Percentiles rank a stretch among this genome's conserved stretches.
Evolutionary conservation across 2,329 filamentous ascomycete species (phyloP).

Genomic region (Neoscytalidium dimidiatum): DNA sequence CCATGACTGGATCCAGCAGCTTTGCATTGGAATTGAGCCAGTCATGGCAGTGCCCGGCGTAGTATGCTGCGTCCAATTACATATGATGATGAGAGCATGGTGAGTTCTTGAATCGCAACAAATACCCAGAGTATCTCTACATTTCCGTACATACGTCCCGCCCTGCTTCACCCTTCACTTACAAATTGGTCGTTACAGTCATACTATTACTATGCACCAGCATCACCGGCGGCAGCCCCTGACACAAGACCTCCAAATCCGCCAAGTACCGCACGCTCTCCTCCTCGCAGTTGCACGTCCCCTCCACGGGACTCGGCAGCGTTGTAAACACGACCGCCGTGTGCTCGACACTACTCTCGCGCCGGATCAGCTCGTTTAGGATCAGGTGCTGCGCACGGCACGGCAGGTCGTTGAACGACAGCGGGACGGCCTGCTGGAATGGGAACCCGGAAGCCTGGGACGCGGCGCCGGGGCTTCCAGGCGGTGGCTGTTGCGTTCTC

Average conservation of each 20-base stretch:
- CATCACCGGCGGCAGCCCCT: slow-evolving; percentile 72
- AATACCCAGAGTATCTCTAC: background rate
- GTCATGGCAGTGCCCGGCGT: too few species aligned
- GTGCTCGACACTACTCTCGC: slow-evolving; percentile 23
- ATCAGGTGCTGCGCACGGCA: slow-evolving; percentile 84
- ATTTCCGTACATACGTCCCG: background rate
- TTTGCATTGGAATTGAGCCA: too few species aligned
- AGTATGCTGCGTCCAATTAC: too few species aligned
- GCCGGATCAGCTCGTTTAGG: slow-evolving; percentile 77
- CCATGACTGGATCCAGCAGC: too few species aligned
- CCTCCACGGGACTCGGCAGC: slow-evolving; percentile 76
- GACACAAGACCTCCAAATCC: slow-evolving; percentile 76
- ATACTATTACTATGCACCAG: slow-evolving; percentile 86
- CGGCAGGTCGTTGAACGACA: slow-evolving; percentile 85
- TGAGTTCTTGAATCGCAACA: background rate
- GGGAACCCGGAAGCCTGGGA: slow-evolving; percentile 49
- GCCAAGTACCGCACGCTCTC: slow-evolving; percentile 74
- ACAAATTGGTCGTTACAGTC: slow-evolving; percentile 80
- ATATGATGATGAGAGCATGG: too few species aligned
- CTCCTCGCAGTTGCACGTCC: slow-evolving; percentile 69
- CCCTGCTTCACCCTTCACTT: background rate
- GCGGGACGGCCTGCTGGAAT: slow-evolving; percentile 63
- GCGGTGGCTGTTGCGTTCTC: background rate
- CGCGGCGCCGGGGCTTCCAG: background rate
- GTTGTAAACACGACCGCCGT: slow-evolving; percentile 84